phyloP scores from a whole-genome alignment of 1,284 basidiomycete genomes.

The Apiotrichum veenhuisii region DNA sequence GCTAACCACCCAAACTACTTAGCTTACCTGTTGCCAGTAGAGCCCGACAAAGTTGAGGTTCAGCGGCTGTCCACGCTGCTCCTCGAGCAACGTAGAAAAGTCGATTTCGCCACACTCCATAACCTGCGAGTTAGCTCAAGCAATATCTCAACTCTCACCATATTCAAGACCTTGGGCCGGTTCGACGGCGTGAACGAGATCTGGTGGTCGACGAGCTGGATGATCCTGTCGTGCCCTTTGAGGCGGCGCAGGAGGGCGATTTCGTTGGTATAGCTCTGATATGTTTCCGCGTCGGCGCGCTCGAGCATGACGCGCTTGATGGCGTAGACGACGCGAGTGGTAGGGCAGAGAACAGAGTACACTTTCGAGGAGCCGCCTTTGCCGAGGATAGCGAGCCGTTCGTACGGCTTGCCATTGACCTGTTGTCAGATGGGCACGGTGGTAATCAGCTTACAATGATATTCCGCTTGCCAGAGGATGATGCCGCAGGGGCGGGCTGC shows the following conservation, averaged over 20 bases:
- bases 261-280: constrained; percentile 90
- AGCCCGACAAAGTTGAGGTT: constrained; percentile 89
- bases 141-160: constrained; percentile 52
- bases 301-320: constrained; percentile 84
- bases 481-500: background rate
- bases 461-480: background rate
- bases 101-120: constrained; percentile 95
- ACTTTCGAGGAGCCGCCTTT: constrained; percentile 92
- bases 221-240: constrained; percentile 82
- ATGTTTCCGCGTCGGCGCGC: constrained; percentile 76
- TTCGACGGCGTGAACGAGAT: constrained; percentile 57
- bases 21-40: constrained; percentile 85
- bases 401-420: constrained; percentile 79
- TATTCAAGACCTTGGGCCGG: constrained; percentile 66
- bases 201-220: constrained; percentile 82
- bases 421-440: constrained; percentile 7
- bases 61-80: constrained; percentile 72
- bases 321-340: constrained; percentile 70
- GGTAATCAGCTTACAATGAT: constrained; percentile 24
- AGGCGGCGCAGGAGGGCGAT: constrained; percentile 81
- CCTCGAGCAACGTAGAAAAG: constrained; percentile 72
- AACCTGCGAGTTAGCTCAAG: constrained; percentile 48
- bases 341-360: constrained; percentile 73
- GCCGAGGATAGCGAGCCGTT: constrained; percentile 78
- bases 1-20: background rate